Conservation (phyloP, 148 eudicot species). For the Persicaria tinctoria region DNA sequence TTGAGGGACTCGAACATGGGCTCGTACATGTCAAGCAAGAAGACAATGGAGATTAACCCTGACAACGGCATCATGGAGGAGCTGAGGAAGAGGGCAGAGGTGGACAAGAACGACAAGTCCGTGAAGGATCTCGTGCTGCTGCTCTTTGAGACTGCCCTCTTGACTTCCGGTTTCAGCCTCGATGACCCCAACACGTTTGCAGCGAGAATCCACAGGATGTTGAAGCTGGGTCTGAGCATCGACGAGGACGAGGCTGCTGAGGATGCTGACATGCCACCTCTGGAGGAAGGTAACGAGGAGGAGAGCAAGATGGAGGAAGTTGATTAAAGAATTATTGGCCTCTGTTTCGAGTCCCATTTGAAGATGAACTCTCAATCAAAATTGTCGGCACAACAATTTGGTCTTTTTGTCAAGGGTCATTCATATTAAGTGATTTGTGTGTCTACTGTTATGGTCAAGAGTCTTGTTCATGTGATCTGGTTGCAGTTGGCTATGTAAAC, state of each 20-base stretch:
- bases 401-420: too few relatives aligned
- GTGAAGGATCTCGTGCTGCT: conserved; percentile 80
- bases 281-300: conserved; percentile 19
- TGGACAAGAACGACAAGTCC: conserved; percentile 79
- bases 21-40: conserved; percentile 90
- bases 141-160: conserved; percentile 11
- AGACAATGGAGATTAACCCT: conserved; percentile 87
- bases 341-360: too few relatives aligned
- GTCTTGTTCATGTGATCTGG: too few relatives aligned
- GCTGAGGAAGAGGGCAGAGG: conserved; percentile 83
- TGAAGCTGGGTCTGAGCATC: conserved; percentile 23
- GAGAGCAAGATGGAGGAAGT: conserved; percentile 32
- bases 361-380: too few relatives aligned
- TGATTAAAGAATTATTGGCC: conserved; percentile 9
- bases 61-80: conserved; percentile 91
- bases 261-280: conserved; percentile 23
- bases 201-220: conserved; percentile 23
- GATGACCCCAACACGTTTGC: conserved; percentile 17
- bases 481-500: too few relatives aligned
- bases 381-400: too few relatives aligned
- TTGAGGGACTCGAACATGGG: conserved; percentile 80
- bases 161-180: conserved; percentile 15
- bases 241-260: conserved; percentile 20
- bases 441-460: too few relatives aligned
- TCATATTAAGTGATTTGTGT: too few relatives aligned